Percentiles rank a stretch among this genome's conserved stretches.
These are phyloP conservation scores for Rusavskia elegans DNA, from an alignment of 495 filamentous ascomycete species.

Conservation along the genomic window DNA sequence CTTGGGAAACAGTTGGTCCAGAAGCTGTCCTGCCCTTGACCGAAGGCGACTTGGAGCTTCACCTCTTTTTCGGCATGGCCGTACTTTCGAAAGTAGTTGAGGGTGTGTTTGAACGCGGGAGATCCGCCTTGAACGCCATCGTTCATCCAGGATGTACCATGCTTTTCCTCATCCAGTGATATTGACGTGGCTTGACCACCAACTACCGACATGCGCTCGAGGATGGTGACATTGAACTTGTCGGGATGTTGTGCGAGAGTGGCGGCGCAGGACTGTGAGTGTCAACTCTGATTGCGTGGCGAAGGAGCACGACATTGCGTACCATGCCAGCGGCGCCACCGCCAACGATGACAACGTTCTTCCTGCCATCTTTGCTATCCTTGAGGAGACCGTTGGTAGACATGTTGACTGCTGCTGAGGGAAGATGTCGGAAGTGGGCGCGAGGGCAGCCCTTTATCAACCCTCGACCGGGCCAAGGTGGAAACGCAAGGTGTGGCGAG, in stretches of 20 bases:
- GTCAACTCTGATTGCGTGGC: not conserved
- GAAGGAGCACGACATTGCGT: not conserved
- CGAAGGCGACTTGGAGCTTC: constrained; percentile 63
- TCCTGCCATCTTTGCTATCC: constrained; percentile 14
- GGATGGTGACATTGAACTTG: constrained; percentile 56
- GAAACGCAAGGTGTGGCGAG: not conserved
- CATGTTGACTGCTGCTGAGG: not conserved
- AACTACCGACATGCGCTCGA: constrained; percentile 49
- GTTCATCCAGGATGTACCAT: constrained; percentile 66
- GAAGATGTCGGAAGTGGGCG: not conserved
- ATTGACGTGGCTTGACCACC: constrained; percentile 80
- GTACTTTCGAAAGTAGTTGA: constrained; percentile 59
- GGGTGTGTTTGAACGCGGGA: constrained; percentile 64
- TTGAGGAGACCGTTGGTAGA: constrained; percentile 2
- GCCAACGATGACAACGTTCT: constrained; percentile 43
- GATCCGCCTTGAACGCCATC: constrained; percentile 76
- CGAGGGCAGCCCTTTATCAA: not conserved
- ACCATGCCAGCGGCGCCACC: constrained; percentile 52
- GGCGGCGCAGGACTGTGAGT: constrained; percentile 47
- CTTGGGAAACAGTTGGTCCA: constrained; percentile 75
- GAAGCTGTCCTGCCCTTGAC: constrained; percentile 54
- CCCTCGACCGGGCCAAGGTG: not conserved
- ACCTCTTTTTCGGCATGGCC: constrained; percentile 53
- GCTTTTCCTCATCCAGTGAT: constrained; percentile 44
- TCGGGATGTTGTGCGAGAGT: constrained; percentile 59